Evolutionary conservation across 805 yeast genomes (phyloP), one percentile per base, ranked within the genome.

Genomic region (Candida xyloterini): DNA sequence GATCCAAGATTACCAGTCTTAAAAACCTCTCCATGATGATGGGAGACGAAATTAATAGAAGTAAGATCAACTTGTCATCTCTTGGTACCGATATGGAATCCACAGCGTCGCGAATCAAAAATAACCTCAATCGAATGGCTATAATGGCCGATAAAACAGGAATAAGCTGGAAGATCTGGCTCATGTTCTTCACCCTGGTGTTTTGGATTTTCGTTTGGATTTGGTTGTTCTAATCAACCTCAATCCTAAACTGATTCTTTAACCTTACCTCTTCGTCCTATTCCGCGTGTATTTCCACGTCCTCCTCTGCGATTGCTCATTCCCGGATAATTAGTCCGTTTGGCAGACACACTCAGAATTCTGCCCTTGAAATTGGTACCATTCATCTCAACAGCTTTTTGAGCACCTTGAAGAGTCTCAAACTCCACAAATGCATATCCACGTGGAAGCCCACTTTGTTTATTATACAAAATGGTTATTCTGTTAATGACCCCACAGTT

Each of bases 351-450:
- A 53, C 78, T 83, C 50, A 87, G 66, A 30, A 73, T 74, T 42
- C 95, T 71, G 16, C 83, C 88, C 50, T 78, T 70, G 53, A 87
- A 78, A 32, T 70, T 69, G 4, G 77, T 64, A 22, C 84, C 91
- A 50, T 83, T 77, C 48, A 83, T 67, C 10, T 71, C 66, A 29
- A 85, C 66, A 1, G 95, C 95, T 44, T 74, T 70, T 15, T 74
- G 65, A 5, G 84, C 90, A 7, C 74, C 70, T 11, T 73, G 73
- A 4, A 72, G 74, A 55, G 76, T 79, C 26, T 81, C 78, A 56
- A 84, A 87, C 59, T 87, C 95, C 47, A 87, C 74, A 60, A 85
- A 87, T 0, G 95, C 95, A 63, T 73, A 86, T 2, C 96, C 95
- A 60, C 82, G 84, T 31, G 95, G 90, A 48, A 74, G 80, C 4